Conservation (phyloP, 2,329 filamentous ascomycete genomes). For the Fusarium proliferatum region DNA sequence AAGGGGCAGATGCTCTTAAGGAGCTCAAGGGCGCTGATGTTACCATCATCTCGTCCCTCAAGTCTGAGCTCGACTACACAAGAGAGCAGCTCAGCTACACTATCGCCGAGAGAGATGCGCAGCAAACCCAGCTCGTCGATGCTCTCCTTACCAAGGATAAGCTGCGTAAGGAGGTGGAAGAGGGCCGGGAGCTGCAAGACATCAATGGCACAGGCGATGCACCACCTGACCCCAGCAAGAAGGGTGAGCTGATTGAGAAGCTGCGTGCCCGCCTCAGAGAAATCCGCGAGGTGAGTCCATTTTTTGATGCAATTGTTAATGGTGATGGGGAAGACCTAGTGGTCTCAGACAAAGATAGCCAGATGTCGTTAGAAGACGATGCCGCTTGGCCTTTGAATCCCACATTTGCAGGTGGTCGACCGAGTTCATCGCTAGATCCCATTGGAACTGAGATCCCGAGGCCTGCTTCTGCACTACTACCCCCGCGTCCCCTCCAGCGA, state of each 20-base stretch:
- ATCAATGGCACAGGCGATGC: slow-evolving; percentile 49
- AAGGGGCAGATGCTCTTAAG: slow-evolving; percentile 65
- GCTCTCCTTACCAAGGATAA: slow-evolving; percentile 70
- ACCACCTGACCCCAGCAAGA: slow-evolving; percentile 54
- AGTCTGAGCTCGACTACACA: slow-evolving; percentile 66
- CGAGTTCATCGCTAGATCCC: not conserved
- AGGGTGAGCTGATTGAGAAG: slow-evolving; percentile 67
- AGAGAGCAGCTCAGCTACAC: slow-evolving; percentile 62
- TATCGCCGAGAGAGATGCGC: slow-evolving; percentile 64
- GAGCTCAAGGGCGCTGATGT: slow-evolving; percentile 70
- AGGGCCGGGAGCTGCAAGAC: slow-evolving; percentile 56
- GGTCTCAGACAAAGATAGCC: not conserved
- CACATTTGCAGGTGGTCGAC: not conserved
- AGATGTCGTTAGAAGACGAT: not conserved
- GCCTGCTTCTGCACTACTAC: slow-evolving; percentile 2
- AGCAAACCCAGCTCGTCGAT: slow-evolving; percentile 69
- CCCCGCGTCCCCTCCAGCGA: slow-evolving; percentile 3
- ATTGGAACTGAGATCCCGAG: not conserved
- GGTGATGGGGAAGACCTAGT: slow-evolving; percentile 23
- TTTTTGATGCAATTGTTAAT: slow-evolving; percentile 10
- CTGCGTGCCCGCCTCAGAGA: slow-evolving; percentile 65
- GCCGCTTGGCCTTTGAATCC: not conserved
- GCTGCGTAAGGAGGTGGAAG: slow-evolving; percentile 65
- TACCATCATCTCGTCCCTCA: slow-evolving; percentile 68
- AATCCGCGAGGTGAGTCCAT: slow-evolving; percentile 66